A percentile compares a stretch with the other conserved stretches of the same genome.
phyloP scores from a whole-genome alignment of 495 filamentous ascomycete species.

The Evansstolkia leycettana region DNA sequence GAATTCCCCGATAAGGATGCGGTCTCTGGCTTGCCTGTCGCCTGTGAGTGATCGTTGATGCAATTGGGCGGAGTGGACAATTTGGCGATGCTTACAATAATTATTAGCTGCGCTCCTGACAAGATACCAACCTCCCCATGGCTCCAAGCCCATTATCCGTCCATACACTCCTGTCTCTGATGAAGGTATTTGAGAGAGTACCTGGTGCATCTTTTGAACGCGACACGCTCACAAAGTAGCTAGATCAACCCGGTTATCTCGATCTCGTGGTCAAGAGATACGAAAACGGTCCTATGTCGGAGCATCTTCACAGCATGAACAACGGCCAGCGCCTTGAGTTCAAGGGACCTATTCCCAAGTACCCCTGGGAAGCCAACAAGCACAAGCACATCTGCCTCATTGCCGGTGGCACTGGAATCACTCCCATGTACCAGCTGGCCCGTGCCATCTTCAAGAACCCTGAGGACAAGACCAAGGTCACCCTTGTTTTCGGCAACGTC shows the following conservation, averaged over 20 bases:
- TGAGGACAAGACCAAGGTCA: slow-evolving; percentile 91
- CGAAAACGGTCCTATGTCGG: slow-evolving; percentile 79
- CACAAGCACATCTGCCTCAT: slow-evolving; percentile 87
- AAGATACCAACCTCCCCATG: slow-evolving; percentile 67
- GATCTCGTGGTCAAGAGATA: slow-evolving; percentile 90
- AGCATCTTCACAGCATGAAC: slow-evolving; percentile 72
- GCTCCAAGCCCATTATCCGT: slow-evolving; percentile 70
- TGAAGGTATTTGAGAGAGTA: slow-evolving; percentile 61
- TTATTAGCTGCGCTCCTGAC: slow-evolving; percentile 62
- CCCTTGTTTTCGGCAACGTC: slow-evolving; percentile 82
- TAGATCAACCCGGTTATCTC: slow-evolving; percentile 62
- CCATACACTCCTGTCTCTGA: slow-evolving; percentile 90
- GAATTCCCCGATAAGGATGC: slow-evolving; percentile 70
- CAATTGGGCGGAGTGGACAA: background rate
- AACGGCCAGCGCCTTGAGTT: slow-evolving; percentile 70
- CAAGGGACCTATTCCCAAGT: slow-evolving; percentile 94
- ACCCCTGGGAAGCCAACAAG: slow-evolving; percentile 85
- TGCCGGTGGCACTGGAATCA: slow-evolving; percentile 92
- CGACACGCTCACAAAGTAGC: too few species aligned
- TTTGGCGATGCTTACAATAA: slow-evolving; percentile 1
- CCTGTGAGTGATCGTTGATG: slow-evolving; percentile 39
- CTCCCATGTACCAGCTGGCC: slow-evolving; percentile 82
- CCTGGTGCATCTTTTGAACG: too few species aligned
- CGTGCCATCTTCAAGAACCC: slow-evolving; percentile 89
- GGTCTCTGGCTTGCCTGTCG: slow-evolving; percentile 66